Evolutionary conservation across 2,329 filamentous ascomycete species (phyloP), one percentile per base, ranked within the genome.

Genomic region (Claviceps sp.): DNA sequence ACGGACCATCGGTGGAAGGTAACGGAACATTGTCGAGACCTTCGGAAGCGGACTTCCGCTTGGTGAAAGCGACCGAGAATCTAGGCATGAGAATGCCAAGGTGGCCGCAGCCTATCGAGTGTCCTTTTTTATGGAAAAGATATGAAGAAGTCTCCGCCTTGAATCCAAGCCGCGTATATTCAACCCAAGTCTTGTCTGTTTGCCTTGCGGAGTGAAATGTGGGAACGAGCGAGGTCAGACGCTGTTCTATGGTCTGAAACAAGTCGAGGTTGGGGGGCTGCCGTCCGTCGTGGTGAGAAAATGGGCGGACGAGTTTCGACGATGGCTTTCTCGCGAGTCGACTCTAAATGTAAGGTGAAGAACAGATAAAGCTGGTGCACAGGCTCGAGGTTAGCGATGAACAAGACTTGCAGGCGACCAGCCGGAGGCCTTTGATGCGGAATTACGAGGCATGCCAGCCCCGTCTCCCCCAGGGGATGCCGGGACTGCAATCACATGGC

Each of bases 31-130:
- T 72, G 55, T 77, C 74, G 55, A 75, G 65, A 57, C 74, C 76
- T 57, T 77, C 73, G 55, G 73, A 75, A 71, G 74, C 73, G 56
- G 77, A 78, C 70, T 76, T 81, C 72, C 78, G 78, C 75, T 75
- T 72, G 61, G 69, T 72, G 57, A 81, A 81, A 56, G 73, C 69
- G 63, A 76, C 75, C 56, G 76, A 75, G 66, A 82, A 81, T 69
- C 75, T 79, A 77, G 76, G 76, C 78, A 82, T 82, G 66, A 73
- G 70, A 67, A 63, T 55, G 61, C 59, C 56, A 62, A 50, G 55
- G 55, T 46, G 56, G 51, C 34, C 48, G 20, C 20, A 22, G 44
- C 34, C 26, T 45, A 16, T 51, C n/a, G 46, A 30, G 49, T 4
- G 20, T 16, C 38, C 47, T 37, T 51, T 42, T 51, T 38, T 9